Percentiles rank a stretch among this genome's conserved stretches.
Evolutionary conservation across 495 filamentous ascomycete genomes (phyloP).

Genomic region (Oidiodendron maius): DNA sequence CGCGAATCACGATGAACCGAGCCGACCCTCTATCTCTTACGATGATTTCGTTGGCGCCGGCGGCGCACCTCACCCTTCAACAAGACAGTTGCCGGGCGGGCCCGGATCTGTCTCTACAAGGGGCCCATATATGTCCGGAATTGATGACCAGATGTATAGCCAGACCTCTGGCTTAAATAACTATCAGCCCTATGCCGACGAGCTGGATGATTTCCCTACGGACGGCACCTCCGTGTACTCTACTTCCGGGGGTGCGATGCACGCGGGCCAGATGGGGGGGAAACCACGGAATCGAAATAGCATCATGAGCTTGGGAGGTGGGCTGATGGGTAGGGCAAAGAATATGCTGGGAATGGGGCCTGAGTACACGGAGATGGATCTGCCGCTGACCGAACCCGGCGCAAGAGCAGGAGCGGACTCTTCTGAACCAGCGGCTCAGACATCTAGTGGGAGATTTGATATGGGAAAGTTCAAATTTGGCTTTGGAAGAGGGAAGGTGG

Average conservation of each 20-base stretch:
- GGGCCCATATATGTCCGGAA: constrained; percentile 41
- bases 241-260: constrained; percentile 40
- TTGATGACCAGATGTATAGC: constrained; percentile 54
- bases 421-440: constrained; percentile 24
- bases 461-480: constrained; percentile 85
- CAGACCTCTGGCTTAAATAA: constrained; percentile 80
- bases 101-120: constrained; percentile 25
- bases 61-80: constrained; percentile 28
- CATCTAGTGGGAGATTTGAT: constrained; percentile 52
- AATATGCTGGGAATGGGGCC: constrained; percentile 87
- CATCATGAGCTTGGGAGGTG: constrained; percentile 78
- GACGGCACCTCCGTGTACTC: constrained; percentile 70
- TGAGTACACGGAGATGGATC: constrained; percentile 96
- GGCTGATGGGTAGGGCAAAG: constrained; percentile 79
- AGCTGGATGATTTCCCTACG: constrained; percentile 69
- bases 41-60: constrained; percentile 83
- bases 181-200: constrained; percentile 85
- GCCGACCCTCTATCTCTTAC: constrained; percentile 84
- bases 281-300: constrained; percentile 75
- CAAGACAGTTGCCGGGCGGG: constrained; percentile 46
- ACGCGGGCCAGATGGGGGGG: constrained; percentile 38
- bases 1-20: constrained; percentile 55
- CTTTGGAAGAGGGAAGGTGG: constrained; percentile 78
- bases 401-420: constrained; percentile 31
- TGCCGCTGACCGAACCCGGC: constrained; percentile 77